phyloP scores from a whole-genome alignment of 192 early-diverging fungal species.

The Coemansia reversa region DNA sequence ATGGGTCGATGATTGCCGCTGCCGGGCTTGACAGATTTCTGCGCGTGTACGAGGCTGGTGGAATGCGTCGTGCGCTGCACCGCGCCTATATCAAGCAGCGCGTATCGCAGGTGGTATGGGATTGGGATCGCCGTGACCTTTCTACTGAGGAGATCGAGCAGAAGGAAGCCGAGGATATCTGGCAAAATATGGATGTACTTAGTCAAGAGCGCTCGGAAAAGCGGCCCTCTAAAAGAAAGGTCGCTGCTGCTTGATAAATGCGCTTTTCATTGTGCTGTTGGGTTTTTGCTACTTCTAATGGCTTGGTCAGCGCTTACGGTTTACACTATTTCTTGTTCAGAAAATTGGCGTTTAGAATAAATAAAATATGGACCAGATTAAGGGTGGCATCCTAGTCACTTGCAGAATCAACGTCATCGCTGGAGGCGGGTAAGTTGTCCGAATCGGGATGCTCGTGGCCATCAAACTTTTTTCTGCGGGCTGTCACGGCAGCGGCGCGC shows the following conservation, averaged over 20 bases:
- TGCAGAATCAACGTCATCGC: neutral
- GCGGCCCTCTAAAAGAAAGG: conserved; percentile 13
- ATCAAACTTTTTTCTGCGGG: conserved; percentile 43
- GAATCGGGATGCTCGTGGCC: neutral
- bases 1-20: conserved; percentile 57
- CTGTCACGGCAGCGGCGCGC: conserved; percentile 13
- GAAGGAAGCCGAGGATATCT: conserved; percentile 66
- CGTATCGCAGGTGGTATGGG: conserved; percentile 65
- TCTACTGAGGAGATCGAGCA: conserved; percentile 39
- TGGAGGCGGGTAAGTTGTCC: neutral
- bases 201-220: neutral
- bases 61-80: conserved; percentile 53
- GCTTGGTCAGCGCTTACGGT: neutral
- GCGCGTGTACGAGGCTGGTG: conserved; percentile 68
- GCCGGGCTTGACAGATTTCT: conserved; percentile 77
- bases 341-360: neutral
- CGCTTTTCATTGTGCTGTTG: neutral
- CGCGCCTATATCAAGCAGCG: conserved; percentile 80
- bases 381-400: conserved; percentile 10
- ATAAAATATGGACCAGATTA: neutral
- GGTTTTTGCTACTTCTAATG: neutral
- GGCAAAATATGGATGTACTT: conserved; percentile 56
- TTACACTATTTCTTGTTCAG: too few species aligned
- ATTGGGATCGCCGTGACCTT: conserved; percentile 52
- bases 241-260: conserved; percentile 1